phyloP scores from a whole-genome alignment of 2,329 filamentous ascomycete species.

The Talaromyces piceae region DNA sequence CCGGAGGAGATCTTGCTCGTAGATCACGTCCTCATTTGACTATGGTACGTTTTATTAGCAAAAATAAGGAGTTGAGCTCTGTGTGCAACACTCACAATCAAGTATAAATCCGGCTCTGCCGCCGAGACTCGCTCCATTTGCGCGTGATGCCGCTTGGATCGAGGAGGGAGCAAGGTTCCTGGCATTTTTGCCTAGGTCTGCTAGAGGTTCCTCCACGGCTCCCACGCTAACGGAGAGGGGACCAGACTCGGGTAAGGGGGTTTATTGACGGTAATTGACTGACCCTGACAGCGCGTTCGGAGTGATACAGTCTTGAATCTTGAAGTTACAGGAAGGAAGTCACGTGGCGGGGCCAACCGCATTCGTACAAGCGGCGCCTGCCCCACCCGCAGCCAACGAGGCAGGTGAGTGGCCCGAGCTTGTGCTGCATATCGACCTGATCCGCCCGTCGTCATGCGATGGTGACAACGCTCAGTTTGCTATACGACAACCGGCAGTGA shows the following conservation, averaged over 20 bases:
- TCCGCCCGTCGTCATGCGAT: slow-evolving; percentile 11
- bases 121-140: slow-evolving; percentile 36
- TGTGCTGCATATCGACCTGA: slow-evolving; percentile 10
- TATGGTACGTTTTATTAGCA: slow-evolving; percentile 39
- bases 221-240: slow-evolving; percentile 21
- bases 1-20: slow-evolving; percentile 91
- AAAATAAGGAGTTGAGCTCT: slow-evolving; percentile 16
- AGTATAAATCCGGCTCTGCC: slow-evolving; percentile 37
- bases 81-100: slow-evolving; percentile 33
- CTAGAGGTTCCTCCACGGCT: slow-evolving; percentile 28
- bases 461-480: neutral
- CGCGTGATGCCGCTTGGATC: slow-evolving; percentile 37
- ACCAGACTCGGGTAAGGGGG: slow-evolving; percentile 18
- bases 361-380: slow-evolving; percentile 11
- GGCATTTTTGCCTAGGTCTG: slow-evolving; percentile 39
- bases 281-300: slow-evolving; percentile 13
- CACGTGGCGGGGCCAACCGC: slow-evolving; percentile 8
- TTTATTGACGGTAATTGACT: slow-evolving; percentile 18
- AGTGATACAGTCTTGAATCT: neutral
- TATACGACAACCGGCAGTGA: neutral
- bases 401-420: slow-evolving; percentile 13
- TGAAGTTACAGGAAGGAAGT: slow-evolving; percentile 2
- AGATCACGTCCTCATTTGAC: slow-evolving; percentile 83
- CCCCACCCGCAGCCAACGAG: slow-evolving; percentile 7
- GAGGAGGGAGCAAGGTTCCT: slow-evolving; percentile 43